phyloP scores from a whole-genome alignment of 1,284 basidiomycete genomes.

The Boletus austroedulis region DNA sequence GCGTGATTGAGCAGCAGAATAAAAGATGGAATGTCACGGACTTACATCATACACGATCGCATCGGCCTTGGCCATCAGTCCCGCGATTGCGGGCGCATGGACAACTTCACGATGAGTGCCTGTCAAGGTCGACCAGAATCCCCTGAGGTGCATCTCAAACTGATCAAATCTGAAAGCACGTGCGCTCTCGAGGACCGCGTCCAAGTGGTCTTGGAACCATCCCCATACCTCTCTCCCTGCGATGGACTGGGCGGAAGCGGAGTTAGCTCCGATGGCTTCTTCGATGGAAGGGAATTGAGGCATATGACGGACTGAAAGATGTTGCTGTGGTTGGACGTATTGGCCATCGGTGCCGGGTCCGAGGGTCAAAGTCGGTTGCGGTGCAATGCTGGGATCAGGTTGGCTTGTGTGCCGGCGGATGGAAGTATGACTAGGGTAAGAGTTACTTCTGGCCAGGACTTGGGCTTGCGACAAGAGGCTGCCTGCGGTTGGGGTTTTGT shows the following conservation, averaged over 20 bases:
- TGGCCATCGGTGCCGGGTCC: constrained; percentile 45
- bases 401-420: constrained; percentile 67
- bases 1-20: constrained; percentile 17
- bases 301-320: constrained; percentile 70
- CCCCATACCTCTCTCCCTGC: constrained; percentile 81
- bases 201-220: constrained; percentile 84
- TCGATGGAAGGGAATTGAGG: constrained; percentile 80
- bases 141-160: constrained; percentile 79
- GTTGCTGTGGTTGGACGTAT: constrained; percentile 43
- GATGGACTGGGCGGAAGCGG: constrained; percentile 68
- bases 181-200: constrained; percentile 73
- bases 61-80: constrained; percentile 83
- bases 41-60: constrained; percentile 84
- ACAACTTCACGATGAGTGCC: constrained; percentile 80
- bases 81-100: constrained; percentile 82
- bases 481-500: constrained; percentile 80
- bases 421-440: constrained; percentile 67
- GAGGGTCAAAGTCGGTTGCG: constrained; percentile 54
- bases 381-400: constrained; percentile 47
- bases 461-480: constrained; percentile 74
- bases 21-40: constrained; percentile 14
- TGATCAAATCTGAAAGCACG: constrained; percentile 78
- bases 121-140: constrained; percentile 74
- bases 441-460: constrained; percentile 50
- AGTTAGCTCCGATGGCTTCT: constrained; percentile 72